A percentile compares a stretch with the other conserved stretches of the same genome.
Conservation (phyloP, 352 stramenopile genomes). For the Pythium scleroteichum region DNA sequence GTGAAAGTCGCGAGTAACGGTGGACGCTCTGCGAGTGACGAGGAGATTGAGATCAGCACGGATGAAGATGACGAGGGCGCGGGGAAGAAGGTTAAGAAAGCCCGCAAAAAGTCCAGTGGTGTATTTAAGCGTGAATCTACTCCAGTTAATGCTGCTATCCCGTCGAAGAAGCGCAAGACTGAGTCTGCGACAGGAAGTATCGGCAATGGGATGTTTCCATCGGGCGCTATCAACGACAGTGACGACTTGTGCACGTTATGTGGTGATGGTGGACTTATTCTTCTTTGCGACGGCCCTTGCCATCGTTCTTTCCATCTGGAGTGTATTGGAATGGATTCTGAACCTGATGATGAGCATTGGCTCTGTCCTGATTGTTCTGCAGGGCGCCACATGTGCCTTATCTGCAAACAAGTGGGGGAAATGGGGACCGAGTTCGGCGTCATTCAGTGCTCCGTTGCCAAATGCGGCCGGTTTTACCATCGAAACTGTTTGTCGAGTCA, state of each 20-base stretch:
- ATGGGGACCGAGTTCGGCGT: slow-evolving; percentile 90
- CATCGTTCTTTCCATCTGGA: slow-evolving; percentile 93
- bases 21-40: slow-evolving; percentile 21
- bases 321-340: slow-evolving; percentile 85
- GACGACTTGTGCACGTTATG: slow-evolving; percentile 92
- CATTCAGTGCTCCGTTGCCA: slow-evolving; percentile 89
- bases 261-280: slow-evolving; percentile 88
- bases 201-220: slow-evolving; percentile 40
- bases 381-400: slow-evolving; percentile 90
- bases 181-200: slow-evolving; percentile 3
- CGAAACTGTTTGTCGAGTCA: slow-evolving; percentile 81
- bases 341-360: slow-evolving; percentile 88
- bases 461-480: slow-evolving; percentile 94
- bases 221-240: slow-evolving; percentile 77
- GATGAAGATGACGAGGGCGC: slow-evolving; percentile 43
- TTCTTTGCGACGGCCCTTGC: slow-evolving; percentile 91
- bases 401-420: slow-evolving; percentile 90
- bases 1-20: slow-evolving; percentile 10
- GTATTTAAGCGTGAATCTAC: slow-evolving; percentile 1
- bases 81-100: slow-evolving; percentile 39
- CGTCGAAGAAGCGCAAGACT: slow-evolving; percentile 35
- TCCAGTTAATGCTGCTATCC: slow-evolving; percentile 18
- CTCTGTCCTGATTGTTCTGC: slow-evolving; percentile 89
- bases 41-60: slow-evolving; percentile 47
- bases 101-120: slow-evolving; percentile 31